These are phyloP conservation scores for Mallotus japonicus DNA, from an alignment of 441 rosid species.

Conservation along the genomic window DNA sequence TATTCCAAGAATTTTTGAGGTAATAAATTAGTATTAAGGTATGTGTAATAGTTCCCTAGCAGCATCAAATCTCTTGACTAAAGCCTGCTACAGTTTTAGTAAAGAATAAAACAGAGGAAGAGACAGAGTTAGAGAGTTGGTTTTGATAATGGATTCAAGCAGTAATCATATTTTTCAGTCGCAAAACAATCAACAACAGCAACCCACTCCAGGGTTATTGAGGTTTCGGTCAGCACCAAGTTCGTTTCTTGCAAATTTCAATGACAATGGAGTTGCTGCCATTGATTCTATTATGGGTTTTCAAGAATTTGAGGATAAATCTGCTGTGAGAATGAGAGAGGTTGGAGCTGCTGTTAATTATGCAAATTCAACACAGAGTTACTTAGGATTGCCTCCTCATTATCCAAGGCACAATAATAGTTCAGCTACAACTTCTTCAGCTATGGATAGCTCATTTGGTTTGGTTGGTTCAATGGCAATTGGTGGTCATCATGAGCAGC, in stretches of 20 bases:
- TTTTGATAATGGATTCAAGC: conserved; percentile 59
- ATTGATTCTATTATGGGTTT: conserved; percentile 30
- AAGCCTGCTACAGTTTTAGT: not conserved
- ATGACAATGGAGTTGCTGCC: conserved; percentile 32
- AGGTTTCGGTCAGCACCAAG: conserved; percentile 85
- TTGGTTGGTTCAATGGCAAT: conserved; percentile 33
- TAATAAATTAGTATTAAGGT: conserved; percentile 19
- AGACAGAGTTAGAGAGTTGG: conserved; percentile 13
- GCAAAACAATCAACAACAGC: conserved; percentile 41
- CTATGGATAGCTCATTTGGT: conserved; percentile 51
- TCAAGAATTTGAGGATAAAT: conserved; percentile 42
- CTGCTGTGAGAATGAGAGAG: conserved; percentile 35
- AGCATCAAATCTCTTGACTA: conserved; percentile 23
- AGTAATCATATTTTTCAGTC: conserved; percentile 33
- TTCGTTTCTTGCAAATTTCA: conserved; percentile 46
- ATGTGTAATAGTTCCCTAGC: conserved; percentile 31
- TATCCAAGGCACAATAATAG: conserved; percentile 58
- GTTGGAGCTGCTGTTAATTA: conserved; percentile 24
- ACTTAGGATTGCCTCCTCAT: conserved; percentile 70
- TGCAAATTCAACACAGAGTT: conserved; percentile 38
- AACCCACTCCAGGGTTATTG: conserved; percentile 55
- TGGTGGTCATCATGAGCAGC: conserved; percentile 38
- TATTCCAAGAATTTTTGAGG: conserved; percentile 35
- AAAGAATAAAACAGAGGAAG: not conserved
- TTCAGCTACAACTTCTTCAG: conserved; percentile 38